phyloP scores from a whole-genome alignment of 2,329 filamentous ascomycete genomes.

The Arthrocladium fulminans region DNA sequence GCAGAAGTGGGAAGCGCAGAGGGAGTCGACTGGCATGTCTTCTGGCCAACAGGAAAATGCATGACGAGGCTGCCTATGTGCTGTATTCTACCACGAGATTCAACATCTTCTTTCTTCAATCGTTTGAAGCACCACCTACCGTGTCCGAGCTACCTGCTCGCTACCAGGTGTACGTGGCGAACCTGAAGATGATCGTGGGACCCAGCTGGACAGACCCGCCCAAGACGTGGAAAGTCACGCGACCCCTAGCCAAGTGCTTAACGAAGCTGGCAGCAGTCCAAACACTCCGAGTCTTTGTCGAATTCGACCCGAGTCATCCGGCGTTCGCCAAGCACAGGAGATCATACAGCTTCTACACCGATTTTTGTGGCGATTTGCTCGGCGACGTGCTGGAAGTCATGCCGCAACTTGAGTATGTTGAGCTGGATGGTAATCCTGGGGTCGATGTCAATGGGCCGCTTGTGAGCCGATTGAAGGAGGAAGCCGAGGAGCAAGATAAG shows the following conservation, averaged over 20 bases:
- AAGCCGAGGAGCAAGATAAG: constrained; percentile 26
- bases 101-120: constrained; percentile 45
- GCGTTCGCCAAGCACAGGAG: constrained; percentile 50
- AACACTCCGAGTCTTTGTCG: constrained; percentile 48
- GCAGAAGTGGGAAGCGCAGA: neutral
- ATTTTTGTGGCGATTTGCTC: constrained; percentile 45
- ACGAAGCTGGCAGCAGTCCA: constrained; percentile 29
- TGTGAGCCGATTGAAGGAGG: constrained; percentile 39
- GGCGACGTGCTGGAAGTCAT: constrained; percentile 42
- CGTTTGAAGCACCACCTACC: constrained; percentile 36
- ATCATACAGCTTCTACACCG: constrained; percentile 49
- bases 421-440: constrained; percentile 50
- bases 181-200: constrained; percentile 49
- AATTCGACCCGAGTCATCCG: constrained; percentile 46
- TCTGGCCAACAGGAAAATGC: constrained; percentile 34
- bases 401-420: constrained; percentile 38
- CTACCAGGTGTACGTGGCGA: constrained; percentile 44
- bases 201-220: constrained; percentile 52
- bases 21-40: constrained; percentile 25
- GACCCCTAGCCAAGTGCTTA: constrained; percentile 34
- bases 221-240: constrained; percentile 44
- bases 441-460: constrained; percentile 44
- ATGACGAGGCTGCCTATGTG: constrained; percentile 43
- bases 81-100: constrained; percentile 47
- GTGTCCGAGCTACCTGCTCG: constrained; percentile 42